Evolutionary conservation across 2,329 filamentous ascomycete genomes (phyloP).

Genomic region (Alternaria consortialis): DNA sequence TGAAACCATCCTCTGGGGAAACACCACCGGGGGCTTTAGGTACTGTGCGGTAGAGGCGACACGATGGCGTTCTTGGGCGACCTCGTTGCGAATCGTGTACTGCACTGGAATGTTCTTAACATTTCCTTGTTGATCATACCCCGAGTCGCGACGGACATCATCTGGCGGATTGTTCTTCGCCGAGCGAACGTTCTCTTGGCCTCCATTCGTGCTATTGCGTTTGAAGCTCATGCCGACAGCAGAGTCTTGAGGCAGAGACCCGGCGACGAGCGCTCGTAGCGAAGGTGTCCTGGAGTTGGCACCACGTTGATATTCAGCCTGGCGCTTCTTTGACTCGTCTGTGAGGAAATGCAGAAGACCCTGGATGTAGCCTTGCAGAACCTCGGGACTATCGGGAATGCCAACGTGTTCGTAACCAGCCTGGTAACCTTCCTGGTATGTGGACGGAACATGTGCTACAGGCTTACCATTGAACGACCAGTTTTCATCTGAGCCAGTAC

Average conservation of each 20-base stretch:
- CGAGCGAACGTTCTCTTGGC: conserved; percentile 41
- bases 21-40: conserved; percentile 18
- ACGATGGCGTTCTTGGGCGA: conserved; percentile 24
- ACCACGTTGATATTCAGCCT: conserved; percentile 19
- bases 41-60: conserved; percentile 24
- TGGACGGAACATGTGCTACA: conserved; percentile 37
- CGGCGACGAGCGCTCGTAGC: conserved; percentile 37
- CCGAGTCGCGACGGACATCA: conserved; percentile 23
- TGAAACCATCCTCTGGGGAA: conserved; percentile 21
- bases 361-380: conserved; percentile 47
- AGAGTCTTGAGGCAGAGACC: conserved; percentile 40
- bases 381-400: conserved; percentile 42
- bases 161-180: conserved; percentile 16
- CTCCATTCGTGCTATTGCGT: conserved; percentile 19
- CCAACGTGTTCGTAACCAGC: conserved; percentile 48
- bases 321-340: conserved; percentile 36
- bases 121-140: conserved; percentile 24
- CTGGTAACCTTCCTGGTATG: conserved; percentile 52
- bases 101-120: conserved; percentile 17
- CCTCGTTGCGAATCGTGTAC: conserved; percentile 26
- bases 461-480: conserved; percentile 35
- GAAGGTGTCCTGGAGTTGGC: conserved; percentile 33
- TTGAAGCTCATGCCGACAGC: conserved; percentile 39
- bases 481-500: conserved; percentile 29
- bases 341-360: conserved; percentile 43